Evolutionary conservation across 305 asterid genomes (phyloP).

Genomic region (Salvia sclarea): DNA sequence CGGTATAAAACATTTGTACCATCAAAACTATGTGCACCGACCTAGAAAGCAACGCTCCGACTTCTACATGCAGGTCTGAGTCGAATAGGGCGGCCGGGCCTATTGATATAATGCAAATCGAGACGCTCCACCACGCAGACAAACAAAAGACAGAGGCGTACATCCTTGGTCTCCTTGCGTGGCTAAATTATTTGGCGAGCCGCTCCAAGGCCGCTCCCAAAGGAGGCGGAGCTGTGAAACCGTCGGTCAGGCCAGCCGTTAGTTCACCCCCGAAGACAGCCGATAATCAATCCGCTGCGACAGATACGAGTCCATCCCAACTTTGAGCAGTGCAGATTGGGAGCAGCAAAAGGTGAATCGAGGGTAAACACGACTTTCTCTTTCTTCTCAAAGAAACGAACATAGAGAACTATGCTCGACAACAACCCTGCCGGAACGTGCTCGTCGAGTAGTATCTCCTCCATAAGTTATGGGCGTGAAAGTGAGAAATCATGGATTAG

Average conservation of each 20-base stretch:
- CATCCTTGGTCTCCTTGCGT: slow-evolving; percentile 55
- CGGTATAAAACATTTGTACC: neutral
- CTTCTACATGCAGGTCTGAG: slow-evolving; percentile 52
- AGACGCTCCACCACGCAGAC: slow-evolving; percentile 76
- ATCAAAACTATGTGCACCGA: slow-evolving; percentile 1
- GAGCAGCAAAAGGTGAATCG: neutral
- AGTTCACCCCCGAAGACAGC: slow-evolving; percentile 24
- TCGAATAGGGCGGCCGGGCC: slow-evolving; percentile 46
- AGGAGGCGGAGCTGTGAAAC: slow-evolving; percentile 26
- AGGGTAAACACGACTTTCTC: slow-evolving; percentile 15
- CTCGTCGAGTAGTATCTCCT: neutral
- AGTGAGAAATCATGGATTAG: slow-evolving; percentile 29
- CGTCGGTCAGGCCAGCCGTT: slow-evolving; percentile 14
- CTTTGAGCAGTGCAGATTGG: slow-evolving; percentile 27
- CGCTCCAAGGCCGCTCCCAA: slow-evolving; percentile 41
- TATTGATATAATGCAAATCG: slow-evolving; percentile 56
- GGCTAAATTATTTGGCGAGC: slow-evolving; percentile 63
- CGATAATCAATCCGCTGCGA: slow-evolving; percentile 14
- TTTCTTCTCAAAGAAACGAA: slow-evolving; percentile 11
- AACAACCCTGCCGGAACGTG: neutral
- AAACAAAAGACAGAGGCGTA: slow-evolving; percentile 58
- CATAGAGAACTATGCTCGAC: slow-evolving; percentile 9
- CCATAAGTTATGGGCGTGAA: slow-evolving; percentile 14
- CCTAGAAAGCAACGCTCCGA: slow-evolving; percentile 8
- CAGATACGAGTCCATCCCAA: slow-evolving; percentile 19